Base-by-base conservation (phyloP, 2,329 filamentous ascomycete species). In the Botrytis squamosa region DNA sequence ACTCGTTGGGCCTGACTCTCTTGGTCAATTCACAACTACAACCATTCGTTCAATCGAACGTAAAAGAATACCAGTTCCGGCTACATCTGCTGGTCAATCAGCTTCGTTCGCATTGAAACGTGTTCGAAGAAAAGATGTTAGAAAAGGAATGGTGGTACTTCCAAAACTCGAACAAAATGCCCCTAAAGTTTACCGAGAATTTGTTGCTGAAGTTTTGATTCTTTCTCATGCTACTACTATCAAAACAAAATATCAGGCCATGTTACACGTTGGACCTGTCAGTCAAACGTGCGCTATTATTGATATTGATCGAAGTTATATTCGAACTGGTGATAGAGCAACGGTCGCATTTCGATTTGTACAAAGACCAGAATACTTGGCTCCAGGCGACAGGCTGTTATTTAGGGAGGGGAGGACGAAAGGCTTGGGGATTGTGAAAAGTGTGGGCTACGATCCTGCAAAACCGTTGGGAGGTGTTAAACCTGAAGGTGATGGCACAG, bases 81-180 rank as follows among this genome's bases (percentile, higher is more conserved):
- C 92, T 1, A 95, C 94, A 49, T 93, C 92, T 20, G 96, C 96
- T 0, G 96, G 96, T 0, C 96, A 99, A 83, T 97, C 93, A 42
- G 96, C 93, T 0, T 96, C 93, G 14, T 97, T 99, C 80, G 95
- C 96, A 0, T 83, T 99, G 71, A 95, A 96, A 77, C 92, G 94
- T 76, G 88, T 98, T 4, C 90, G 94, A 67, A 87, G 95, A 60
- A 97, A 95, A 82, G 95, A 98, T 77, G 95, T 99, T 0, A 89
- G 96, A 20, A 99, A 99, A 85, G 96, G 96, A 44, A 98, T 98
- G 95, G 96, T 99, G 1, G 94, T 98, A 7, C 85, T 99, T 44
- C 93, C 94, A 63, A 97, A 95, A 81, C 83, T 91, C 20, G 93
- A 97, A 70, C 90, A 90, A 71, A 87, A 92, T 76, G 85, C 81